A percentile compares a stretch with the other conserved stretches of the same genome.
phyloP scores from a whole-genome alignment of 495 filamentous ascomycete genomes.

The Letharia lupina region DNA sequence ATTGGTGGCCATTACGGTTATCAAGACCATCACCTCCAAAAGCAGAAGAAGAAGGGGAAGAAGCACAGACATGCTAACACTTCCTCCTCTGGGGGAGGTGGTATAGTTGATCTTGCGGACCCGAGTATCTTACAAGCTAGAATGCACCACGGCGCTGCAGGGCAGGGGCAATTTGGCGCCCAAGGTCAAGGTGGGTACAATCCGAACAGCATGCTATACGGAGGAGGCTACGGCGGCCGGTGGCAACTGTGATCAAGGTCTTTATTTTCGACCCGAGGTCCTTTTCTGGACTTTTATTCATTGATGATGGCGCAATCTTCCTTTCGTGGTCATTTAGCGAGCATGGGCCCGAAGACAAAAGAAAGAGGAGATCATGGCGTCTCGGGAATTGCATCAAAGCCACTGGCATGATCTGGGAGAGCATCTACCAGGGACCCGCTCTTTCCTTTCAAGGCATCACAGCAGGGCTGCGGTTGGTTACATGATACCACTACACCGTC shows the following conservation, averaged over 20 bases:
- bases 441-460: constrained; percentile 27
- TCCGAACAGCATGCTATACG: constrained; percentile 74
- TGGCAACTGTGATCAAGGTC: constrained; percentile 39
- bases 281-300: constrained; percentile 27
- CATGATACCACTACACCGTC: constrained; percentile 46
- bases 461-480: constrained; percentile 34
- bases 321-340: constrained; percentile 19
- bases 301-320: constrained; percentile 15
- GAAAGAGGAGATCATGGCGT: constrained; percentile 9
- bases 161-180: constrained; percentile 79
- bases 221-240: constrained; percentile 64
- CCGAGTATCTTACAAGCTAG: constrained; percentile 98
- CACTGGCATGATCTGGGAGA: constrained; percentile 21
- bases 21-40: constrained; percentile 75
- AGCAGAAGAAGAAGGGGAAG: constrained; percentile 99
- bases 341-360: constrained; percentile 18
- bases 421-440: constrained; percentile 26
- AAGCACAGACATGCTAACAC: constrained; percentile 99
- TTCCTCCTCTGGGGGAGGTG: constrained; percentile 96
- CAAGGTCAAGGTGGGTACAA: constrained; percentile 99
- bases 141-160: constrained; percentile 82
- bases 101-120: constrained; percentile 98
- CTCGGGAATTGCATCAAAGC: constrained; percentile 5
- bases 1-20: constrained; percentile 73
- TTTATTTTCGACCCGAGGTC: constrained; percentile 14